Base-by-base conservation (phyloP, 2,329 filamentous ascomycete genomes). In the Dothideomycetes sp. region DNA sequence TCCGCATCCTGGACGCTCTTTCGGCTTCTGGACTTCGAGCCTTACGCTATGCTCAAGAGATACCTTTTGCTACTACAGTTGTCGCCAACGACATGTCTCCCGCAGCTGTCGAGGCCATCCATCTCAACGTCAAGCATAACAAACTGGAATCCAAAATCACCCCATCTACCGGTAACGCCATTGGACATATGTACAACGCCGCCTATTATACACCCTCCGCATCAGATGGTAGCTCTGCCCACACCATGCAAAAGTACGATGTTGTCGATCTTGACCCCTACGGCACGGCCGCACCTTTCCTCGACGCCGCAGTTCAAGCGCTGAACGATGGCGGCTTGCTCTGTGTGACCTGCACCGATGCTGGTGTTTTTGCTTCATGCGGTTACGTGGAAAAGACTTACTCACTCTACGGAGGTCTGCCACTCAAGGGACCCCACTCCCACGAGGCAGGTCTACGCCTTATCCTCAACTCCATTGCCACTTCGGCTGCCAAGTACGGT, bases 231-330 rank as follows among this genome's bases (percentile, higher is more conserved):
- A 29, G 65, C 45, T 25, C 41, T 46, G 60, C 23, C 51, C 78
- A 55, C 32, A 45, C 56, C 34, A 53, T 47, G 36, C 50, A 47
- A 12, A 78, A 74, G 53, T 98, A 94, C 59, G 85, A 96, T 60
- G 88, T 95, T 16, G 91, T 98, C 48, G 91, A 98, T 58, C 73
- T 98, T 20, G 91, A 98, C 58, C 91, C 91, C 0, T 98, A 98
- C 54, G 91, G 91, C 29, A 93, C 86, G 0, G 91, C 89, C 1
- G 85, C 84, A 8, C 84, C 85, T 1, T 98, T 98, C 61, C 73
- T 98, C 40, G 91, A 98, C 57, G 80, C 85, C 1, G 87, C 91
- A 1, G 70, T 98, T 7, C 88, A 95, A 62, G 78, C 84, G 1
- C 74, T 95, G 6, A 78, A 82, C 48, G 85, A 95, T 51, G 89